Percentiles rank a stretch among this genome's conserved stretches.
phyloP scores from a whole-genome alignment of 1,139 yeast genomes.

The Scheffersomyces segobiensis region DNA sequence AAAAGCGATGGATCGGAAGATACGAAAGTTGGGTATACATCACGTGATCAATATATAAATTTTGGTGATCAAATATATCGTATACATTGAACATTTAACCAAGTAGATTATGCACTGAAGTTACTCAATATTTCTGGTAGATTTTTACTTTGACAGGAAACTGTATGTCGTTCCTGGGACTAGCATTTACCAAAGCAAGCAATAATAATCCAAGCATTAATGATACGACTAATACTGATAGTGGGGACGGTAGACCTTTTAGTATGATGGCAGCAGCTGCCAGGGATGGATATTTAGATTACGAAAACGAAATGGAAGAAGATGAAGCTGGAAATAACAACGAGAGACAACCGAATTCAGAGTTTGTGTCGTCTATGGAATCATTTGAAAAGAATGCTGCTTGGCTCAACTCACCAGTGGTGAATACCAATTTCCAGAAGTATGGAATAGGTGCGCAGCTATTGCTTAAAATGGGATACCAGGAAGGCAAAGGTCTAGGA shows the following conservation, averaged over 20 bases:
- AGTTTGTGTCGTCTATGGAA: not conserved
- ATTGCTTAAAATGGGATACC: constrained; percentile 84
- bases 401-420: not conserved
- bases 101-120: not conserved
- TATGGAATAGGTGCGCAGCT: constrained; percentile 89
- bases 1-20: not conserved
- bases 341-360: not conserved
- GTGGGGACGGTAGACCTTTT: not conserved
- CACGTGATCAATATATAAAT: not conserved
- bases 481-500: constrained; percentile 83
- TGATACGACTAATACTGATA: not conserved
- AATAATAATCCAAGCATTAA: not conserved
- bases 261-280: constrained; percentile 12
- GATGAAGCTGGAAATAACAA: not conserved
- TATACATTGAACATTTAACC: not conserved
- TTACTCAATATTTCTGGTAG: not conserved
- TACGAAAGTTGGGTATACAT: not conserved
- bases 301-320: constrained; percentile 16
- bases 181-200: constrained; percentile 9
- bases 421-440: constrained; percentile 11
- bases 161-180: constrained; percentile 1
- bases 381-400: not conserved
- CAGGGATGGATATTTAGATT: constrained; percentile 23
- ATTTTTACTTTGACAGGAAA: not conserved
- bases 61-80: too few relatives aligned